Conservation (phyloP, 345 rosid genomes). For the Stellera chamaejasme region DNA sequence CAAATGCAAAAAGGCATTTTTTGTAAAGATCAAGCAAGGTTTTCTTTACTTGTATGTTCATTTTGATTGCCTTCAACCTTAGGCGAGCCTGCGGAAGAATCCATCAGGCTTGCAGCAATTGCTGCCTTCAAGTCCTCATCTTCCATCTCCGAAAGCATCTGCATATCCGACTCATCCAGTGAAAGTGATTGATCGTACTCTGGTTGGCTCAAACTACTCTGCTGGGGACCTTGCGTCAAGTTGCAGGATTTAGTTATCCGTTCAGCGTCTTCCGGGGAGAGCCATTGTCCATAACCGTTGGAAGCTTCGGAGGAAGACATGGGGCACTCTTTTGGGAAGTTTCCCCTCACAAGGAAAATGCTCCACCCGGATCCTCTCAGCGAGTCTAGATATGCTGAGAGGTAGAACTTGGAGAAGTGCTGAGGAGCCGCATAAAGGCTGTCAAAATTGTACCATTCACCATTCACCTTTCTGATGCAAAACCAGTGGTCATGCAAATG, state of each 20-base stretch:
- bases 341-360: slow-evolving; percentile 83
- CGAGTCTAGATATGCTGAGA: slow-evolving; percentile 79
- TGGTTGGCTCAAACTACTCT: slow-evolving; percentile 27
- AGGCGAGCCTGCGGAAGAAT: slow-evolving; percentile 36
- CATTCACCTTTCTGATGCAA: slow-evolving; percentile 78
- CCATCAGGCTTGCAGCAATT: slow-evolving; percentile 85
- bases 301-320: slow-evolving; percentile 65
- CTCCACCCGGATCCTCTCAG: slow-evolving; percentile 90
- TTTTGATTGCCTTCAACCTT: slow-evolving; percentile 23
- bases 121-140: slow-evolving; percentile 84
- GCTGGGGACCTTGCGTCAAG: slow-evolving; percentile 26
- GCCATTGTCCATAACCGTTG: slow-evolving; percentile 82
- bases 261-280: slow-evolving; percentile 84
- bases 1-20: slow-evolving; percentile 8
- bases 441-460: slow-evolving; percentile 95
- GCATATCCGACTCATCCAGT: slow-evolving; percentile 27
- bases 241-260: slow-evolving; percentile 57
- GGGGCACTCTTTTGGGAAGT: slow-evolving; percentile 76
- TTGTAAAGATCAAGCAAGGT: slow-evolving; percentile 18
- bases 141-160: slow-evolving; percentile 45
- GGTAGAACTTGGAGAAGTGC: slow-evolving; percentile 84
- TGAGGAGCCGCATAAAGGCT: slow-evolving; percentile 86
- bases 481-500: slow-evolving; percentile 97
- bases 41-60: slow-evolving; percentile 23
- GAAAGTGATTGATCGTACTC: slow-evolving; percentile 25